phyloP scores from a whole-genome alignment of 352 stramenopile species.

The Phytophthora idaei region DNA sequence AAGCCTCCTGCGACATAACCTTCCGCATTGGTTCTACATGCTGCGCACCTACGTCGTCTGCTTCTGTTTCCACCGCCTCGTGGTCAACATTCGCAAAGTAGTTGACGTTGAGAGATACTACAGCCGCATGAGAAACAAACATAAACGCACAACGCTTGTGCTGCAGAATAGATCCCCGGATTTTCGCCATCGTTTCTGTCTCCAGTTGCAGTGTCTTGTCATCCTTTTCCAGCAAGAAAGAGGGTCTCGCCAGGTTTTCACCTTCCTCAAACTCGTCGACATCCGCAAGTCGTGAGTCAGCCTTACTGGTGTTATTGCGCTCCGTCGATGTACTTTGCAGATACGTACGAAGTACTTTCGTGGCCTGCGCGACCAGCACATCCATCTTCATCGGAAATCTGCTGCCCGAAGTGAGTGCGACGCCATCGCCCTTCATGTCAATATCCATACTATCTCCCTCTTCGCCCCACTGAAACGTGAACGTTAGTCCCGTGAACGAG shows the following conservation, averaged over 20 bases:
- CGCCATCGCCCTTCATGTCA: slow-evolving; percentile 22
- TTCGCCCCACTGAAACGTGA: slow-evolving; percentile 56
- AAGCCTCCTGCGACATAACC: slow-evolving; percentile 58
- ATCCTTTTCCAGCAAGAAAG: slow-evolving; percentile 84
- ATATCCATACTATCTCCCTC: slow-evolving; percentile 30
- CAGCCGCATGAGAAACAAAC: slow-evolving; percentile 63
- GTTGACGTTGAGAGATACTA: slow-evolving; percentile 64
- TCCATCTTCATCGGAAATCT: slow-evolving; percentile 69
- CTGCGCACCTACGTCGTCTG: slow-evolving; percentile 14
- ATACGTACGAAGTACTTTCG: slow-evolving; percentile 64
- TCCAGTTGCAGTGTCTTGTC: slow-evolving; percentile 85
- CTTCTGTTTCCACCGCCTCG: slow-evolving; percentile 17
- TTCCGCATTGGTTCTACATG: slow-evolving; percentile 45
- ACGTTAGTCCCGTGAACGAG: slow-evolving; percentile 53
- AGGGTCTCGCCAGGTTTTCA: slow-evolving; percentile 34
- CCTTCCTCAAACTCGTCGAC: slow-evolving; percentile 74
- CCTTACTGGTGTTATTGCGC: slow-evolving; percentile 58
- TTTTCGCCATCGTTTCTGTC: slow-evolving; percentile 62
- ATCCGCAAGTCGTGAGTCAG: slow-evolving; percentile 64
- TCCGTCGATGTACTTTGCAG: slow-evolving; percentile 57
- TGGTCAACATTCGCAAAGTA: slow-evolving; percentile 29
- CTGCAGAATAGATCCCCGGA: slow-evolving; percentile 67
- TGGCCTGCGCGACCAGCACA: slow-evolving; percentile 49
- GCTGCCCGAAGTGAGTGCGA: neutral
- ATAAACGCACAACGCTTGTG: slow-evolving; percentile 81